Percentiles rank a stretch among this genome's conserved stretches.
phyloP scores from a whole-genome alignment of 1,284 basidiomycete genomes.

The Omphalotus olearius region DNA sequence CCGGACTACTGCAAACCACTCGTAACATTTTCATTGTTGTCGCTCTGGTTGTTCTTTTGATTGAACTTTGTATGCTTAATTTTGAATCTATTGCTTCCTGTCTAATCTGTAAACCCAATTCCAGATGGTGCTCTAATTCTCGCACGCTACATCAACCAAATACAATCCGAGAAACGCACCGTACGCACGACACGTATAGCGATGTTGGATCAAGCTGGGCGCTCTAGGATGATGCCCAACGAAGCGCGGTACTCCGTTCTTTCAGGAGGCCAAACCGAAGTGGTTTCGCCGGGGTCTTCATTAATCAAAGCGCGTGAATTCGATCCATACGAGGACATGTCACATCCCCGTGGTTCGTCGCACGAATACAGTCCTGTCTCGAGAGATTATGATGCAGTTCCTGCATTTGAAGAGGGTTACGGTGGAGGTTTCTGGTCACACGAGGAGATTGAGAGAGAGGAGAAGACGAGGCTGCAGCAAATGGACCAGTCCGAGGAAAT shows the following conservation, averaged over 20 bases:
- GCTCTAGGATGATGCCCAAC: conserved; percentile 2
- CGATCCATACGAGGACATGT: conserved; percentile 13
- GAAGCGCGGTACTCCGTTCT: conserved; percentile 6
- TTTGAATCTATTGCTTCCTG: not conserved
- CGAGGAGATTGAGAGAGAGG: conserved; percentile 11
- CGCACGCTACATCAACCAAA: conserved; percentile 54
- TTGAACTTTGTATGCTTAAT: conserved; percentile 47
- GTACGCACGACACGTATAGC: conserved; percentile 30
- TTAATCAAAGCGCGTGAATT: conserved; percentile 7
- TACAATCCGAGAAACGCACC: conserved; percentile 46
- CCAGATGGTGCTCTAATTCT: conserved; percentile 55
- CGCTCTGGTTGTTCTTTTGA: conserved; percentile 38
- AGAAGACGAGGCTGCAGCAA: conserved; percentile 13
- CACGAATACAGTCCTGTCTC: not conserved
- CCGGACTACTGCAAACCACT: conserved; percentile 35
- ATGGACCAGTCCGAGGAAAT: conserved; percentile 1
- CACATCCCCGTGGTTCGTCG: not conserved
- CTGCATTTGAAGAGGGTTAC: conserved; percentile 15
- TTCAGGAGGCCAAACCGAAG: conserved; percentile 1
- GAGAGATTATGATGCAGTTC: conserved; percentile 6
- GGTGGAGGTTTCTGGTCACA: conserved; percentile 18
- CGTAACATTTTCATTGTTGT: conserved; percentile 44
- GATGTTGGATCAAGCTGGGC: conserved; percentile 2
- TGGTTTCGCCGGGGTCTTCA: not conserved
- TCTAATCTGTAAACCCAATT: conserved; percentile 6